Evolutionary conservation across 306 rosid species (phyloP).

Genomic region (Prunus campanulata): DNA sequence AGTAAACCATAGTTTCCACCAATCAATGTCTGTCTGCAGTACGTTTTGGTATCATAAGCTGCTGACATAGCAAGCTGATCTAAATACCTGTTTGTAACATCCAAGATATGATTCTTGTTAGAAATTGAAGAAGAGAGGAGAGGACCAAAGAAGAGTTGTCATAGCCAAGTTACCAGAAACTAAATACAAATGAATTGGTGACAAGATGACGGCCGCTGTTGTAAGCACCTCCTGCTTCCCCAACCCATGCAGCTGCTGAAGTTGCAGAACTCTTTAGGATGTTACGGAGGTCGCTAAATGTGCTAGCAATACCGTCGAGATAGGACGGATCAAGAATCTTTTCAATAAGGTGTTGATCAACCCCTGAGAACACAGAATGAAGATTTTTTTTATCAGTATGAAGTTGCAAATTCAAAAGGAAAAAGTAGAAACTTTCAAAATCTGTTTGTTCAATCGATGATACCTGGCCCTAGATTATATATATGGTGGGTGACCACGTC

Average conservation of each 20-base stretch:
- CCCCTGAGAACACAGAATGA: slow-evolving; percentile 45
- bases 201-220: slow-evolving; percentile 84
- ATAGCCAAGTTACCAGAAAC: slow-evolving; percentile 59
- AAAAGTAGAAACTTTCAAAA: not conserved
- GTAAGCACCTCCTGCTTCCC: slow-evolving; percentile 96
- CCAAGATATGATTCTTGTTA: not conserved
- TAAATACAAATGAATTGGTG: slow-evolving; percentile 74
- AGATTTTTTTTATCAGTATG: slow-evolving; percentile 11
- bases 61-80: slow-evolving; percentile 97
- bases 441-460: not conserved
- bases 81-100: slow-evolving; percentile 58
- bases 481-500: slow-evolving; percentile 79
- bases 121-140: not conserved
- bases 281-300: slow-evolving; percentile 54
- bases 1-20: slow-evolving; percentile 96
- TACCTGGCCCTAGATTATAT: slow-evolving; percentile 93
- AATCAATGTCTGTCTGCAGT: slow-evolving; percentile 85
- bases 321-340: slow-evolving; percentile 62
- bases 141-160: not conserved
- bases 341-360: slow-evolving; percentile 55
- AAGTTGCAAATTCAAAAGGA: not conserved
- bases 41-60: slow-evolving; percentile 65
- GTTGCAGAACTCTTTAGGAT: slow-evolving; percentile 48
- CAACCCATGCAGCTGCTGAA: slow-evolving; percentile 79
- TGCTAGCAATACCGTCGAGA: slow-evolving; percentile 56